Base-by-base conservation (phyloP, 1,139 yeast genomes). In the Yamadazyma spencermartinsiae region DNA sequence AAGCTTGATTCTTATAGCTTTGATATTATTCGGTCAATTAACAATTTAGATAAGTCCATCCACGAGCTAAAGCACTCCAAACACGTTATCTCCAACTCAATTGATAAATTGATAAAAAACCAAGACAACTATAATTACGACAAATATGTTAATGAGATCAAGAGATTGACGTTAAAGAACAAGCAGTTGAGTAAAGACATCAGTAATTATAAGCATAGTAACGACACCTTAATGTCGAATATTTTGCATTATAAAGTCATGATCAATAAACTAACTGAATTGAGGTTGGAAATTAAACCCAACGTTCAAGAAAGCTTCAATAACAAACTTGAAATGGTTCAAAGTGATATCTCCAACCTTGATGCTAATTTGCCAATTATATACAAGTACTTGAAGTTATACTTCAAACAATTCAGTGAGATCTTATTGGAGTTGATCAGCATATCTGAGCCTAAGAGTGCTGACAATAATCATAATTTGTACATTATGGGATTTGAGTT, bases 401-500 rank as follows among this genome's bases (percentile, higher is more conserved):
- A 47, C 19, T 47, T 68, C 8, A 55, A 49, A 15, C 34, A 40
- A 2, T 37, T 45, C 11, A 56, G 61, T 10, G 33, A 38, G 8
- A 44, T 54, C 0, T 36, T 68, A 7, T 52, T 48, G 23, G 59
- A 63, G 20, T 51, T 62, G 2, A 16, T 20, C n/a, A 16, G 16
- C n/a, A 49, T 66, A 20, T 51, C 55, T 11, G 67, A 71, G n/a
- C 55, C 51, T 11, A 60, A 58, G 36, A 41, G 51, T 4, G 49
- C 51, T 19, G 48, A 52, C 30, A 39, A 61, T 4, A 50, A 56
- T n/a, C n/a, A n/a, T 13, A 51, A 51, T n/a, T 63, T 68, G 42
- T 50, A 56, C 20, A 66, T 72, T 2, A 37, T 59, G 45, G 73
- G 68, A 0, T 46, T 68, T 3, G 68, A 66, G 38, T 66, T 70